Base-by-base conservation (phyloP, 306 rosid genomes). In the Corylus americana region DNA sequence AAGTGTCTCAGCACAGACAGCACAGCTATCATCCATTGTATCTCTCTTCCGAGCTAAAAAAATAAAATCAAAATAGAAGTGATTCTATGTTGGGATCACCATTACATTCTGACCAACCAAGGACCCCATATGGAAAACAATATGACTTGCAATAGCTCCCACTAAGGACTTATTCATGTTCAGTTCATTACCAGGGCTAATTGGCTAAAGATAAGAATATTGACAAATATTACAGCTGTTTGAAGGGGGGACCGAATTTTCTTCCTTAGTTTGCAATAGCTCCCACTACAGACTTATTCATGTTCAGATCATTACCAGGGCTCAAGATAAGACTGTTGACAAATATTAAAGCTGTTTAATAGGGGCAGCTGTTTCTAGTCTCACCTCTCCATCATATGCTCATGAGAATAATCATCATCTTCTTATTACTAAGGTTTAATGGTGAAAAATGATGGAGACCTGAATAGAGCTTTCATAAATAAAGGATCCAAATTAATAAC, bases 1-100 rank as follows among this genome's bases (percentile, higher is more conserved):
- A 75, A 95, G 84, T 16, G 97, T 69, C 44, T 95, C 99, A 1
- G 99, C 99, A 74, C 99, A 93, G 54, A 95, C 99, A 22, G 97
- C 99, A 77, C 99, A 95, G 80, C 93, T 91, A 31, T 95, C 99
- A 3, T 95, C 98, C 99, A 95, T 58, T 91, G 61, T 76, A 76
- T 61, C 1, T 53, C 74, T 83, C 42, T 53, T n/a, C 8, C 70
- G 7, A 37, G 11, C 17, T 35, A 16, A 14, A 58, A 58, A 58
- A 20, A n/a, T 9, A 58, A 58, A 7, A 25, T 8, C 1, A 22
- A 1, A 25, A 58, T 14, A 58, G 29, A 58, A 58, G 37, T 58
- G 37, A 58, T 9, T 58, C 22, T 20, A 58, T 58, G 64, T 27
- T 58, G 14, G 11, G 64, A 22, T 58, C 37, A 58, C 35, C 64